Base-by-base conservation (phyloP, 352 stramenopile species). In the Phytophthora constricta region DNA sequence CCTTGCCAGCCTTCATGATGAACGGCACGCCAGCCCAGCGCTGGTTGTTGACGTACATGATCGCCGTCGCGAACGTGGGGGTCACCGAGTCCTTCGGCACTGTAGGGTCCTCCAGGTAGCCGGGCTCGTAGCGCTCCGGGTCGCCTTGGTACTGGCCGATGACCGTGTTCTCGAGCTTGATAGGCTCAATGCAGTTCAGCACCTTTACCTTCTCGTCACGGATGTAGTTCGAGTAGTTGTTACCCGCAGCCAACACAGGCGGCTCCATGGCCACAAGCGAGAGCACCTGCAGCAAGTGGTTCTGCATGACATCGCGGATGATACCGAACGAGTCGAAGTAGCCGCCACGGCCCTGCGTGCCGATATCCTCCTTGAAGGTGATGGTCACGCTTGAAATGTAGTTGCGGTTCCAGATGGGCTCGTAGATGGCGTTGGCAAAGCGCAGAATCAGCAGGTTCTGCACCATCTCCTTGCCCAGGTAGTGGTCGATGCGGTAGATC, bases 261-360 rank as follows among this genome's bases (percentile, higher is more conserved):
- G 91, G 87, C 65, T 98, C 97, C 97, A 99, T 99, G 22, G 95
- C 93, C 19, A 99, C 75, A 5, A 99, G 78, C 19, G 95, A 98
- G 33, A 99, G 87, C 45, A 99, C 96, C 70, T 99, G 98, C 46
- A 99, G 84, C 57, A 99, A 80, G 76, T 99, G 98, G 84, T 99
- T 99, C 74, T 98, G 96, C 86, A 98, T 98, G 50, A 99, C 96
- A 73, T 99, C 98, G 52, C 98, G 91, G 68, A 99, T 99, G 74
- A 99, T 99, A 19, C 97, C 97, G 65, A 97, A 98, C 61, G 95
- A 87, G 70, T 99, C 97, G 78, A 99, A 99, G 77, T 99, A 99
- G 3, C 96, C 97, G 22, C 95, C 97, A 45, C 96, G 86, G 50
- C 96, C 97, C 62, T 99, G 83, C 9, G 95, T 98, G 42, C 96